These are phyloP conservation scores for Rhodotorula sp. DNA, from an alignment of 1,284 basidiomycete genomes.

Conservation along the genomic window DNA sequence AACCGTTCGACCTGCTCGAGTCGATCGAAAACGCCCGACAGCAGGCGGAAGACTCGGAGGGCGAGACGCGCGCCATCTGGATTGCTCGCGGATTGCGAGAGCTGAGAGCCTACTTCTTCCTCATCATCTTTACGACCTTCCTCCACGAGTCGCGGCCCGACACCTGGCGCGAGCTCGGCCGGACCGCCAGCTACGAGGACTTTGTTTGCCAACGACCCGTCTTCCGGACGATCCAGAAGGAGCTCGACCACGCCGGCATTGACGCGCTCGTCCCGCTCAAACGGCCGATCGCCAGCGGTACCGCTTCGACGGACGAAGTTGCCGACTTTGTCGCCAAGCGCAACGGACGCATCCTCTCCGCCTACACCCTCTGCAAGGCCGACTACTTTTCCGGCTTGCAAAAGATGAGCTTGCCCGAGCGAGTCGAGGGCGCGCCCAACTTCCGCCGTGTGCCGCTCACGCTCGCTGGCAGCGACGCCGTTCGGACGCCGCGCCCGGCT, in stretches of 20 bases:
- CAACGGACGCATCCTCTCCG: slow-evolving; percentile 81
- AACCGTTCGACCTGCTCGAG: slow-evolving; percentile 80
- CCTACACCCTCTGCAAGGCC: slow-evolving; percentile 92
- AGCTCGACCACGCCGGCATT: slow-evolving; percentile 75
- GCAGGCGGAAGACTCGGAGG: slow-evolving; percentile 70
- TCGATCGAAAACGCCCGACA: slow-evolving; percentile 79
- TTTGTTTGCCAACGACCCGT: slow-evolving; percentile 82
- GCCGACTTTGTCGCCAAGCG: slow-evolving; percentile 79
- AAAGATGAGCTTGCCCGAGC: slow-evolving; percentile 92
- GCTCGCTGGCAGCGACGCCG: slow-evolving; percentile 8
- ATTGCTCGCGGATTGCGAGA: slow-evolving; percentile 76
- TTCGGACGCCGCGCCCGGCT: slow-evolving; percentile 7
- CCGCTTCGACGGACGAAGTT: slow-evolving; percentile 70
- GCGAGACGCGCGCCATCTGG: slow-evolving; percentile 63
- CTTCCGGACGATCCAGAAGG: slow-evolving; percentile 92
- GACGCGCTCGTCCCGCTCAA: slow-evolving; percentile 82
- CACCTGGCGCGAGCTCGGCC: slow-evolving; percentile 35
- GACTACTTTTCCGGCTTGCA: slow-evolving; percentile 58
- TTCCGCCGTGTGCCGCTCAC: slow-evolving; percentile 77
- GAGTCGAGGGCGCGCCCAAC: slow-evolving; percentile 89
- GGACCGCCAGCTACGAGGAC: slow-evolving; percentile 34
- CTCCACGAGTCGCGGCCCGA: slow-evolving; percentile 81
- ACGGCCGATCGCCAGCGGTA: slow-evolving; percentile 50
- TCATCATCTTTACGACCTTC: slow-evolving; percentile 93
- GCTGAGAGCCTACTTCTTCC: slow-evolving; percentile 58